Conservation (phyloP, 1,284 basidiomycete species). For the Heterobasidion irregulare region DNA sequence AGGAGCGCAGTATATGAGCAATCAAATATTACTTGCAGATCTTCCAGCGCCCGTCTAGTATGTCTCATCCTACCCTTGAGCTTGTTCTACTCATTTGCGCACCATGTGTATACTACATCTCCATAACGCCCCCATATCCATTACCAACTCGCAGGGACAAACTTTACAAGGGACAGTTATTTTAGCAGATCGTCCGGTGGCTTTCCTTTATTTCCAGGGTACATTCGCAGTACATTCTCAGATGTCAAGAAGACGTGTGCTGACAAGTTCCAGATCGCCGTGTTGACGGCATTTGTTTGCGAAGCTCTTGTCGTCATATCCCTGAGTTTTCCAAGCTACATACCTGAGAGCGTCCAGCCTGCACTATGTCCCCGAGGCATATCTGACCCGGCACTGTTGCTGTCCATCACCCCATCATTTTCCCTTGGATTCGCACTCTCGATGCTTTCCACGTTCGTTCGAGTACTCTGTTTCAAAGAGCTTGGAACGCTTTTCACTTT, state of each 20-base stretch:
- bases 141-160: neutral
- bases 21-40: too few relatives aligned
- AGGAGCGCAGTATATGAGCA: too few relatives aligned
- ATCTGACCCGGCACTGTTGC: neutral
- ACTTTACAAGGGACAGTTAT: neutral
- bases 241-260: neutral
- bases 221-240: neutral
- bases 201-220: neutral
- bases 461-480: neutral
- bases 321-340: neutral
- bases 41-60: too few relatives aligned
- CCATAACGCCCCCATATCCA: neutral
- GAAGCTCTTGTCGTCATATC: neutral
- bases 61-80: too few relatives aligned
- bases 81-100: too few relatives aligned
- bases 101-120: neutral
- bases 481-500: neutral
- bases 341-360: neutral
- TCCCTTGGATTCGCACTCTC: neutral
- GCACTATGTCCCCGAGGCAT: neutral
- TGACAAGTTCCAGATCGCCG: neutral
- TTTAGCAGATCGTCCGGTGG: neutral
- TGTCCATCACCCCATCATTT: neutral
- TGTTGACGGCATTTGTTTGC: neutral
- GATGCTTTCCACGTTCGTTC: neutral